Evolutionary conservation across 2,329 filamentous ascomycete genomes (phyloP), one percentile per base, ranked within the genome.

Genomic region (Cladophialophora bantiana): DNA sequence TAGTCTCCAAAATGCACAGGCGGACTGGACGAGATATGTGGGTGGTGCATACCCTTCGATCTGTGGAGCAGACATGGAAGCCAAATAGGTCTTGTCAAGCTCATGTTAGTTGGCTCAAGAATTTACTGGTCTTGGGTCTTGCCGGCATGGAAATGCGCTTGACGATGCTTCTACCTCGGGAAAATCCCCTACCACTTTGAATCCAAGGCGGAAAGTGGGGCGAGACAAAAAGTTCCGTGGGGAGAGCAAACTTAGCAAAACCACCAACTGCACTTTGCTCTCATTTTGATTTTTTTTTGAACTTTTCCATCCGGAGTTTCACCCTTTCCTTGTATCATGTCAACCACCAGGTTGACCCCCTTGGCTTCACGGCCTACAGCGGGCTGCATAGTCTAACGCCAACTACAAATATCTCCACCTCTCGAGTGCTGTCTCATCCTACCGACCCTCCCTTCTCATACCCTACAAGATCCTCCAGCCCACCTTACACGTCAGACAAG

Each of bases 141-240:
- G 26, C 2, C 2, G 26, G 20, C 0, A 36, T 4, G 31, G 7
- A n/a, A 32, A 20, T 31, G 38, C 26, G 56, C 12, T 26, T 66
- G 66, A 68, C 67, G 67, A 64, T 55, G 64, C 54, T 32, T 59
- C 40, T 50, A 54, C 63, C 66, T 68, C 65, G 65, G 64, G 50
- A 59, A 45, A 15, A 7, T 15, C 34, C 50, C 34, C 26, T 36
- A 13, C n/a, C 35, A 56, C 20, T 18, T 26, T 18, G n/a, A 26
- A 42, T 55, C 35, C 10, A 20, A 42, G 58, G 59, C 15, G 58
- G 68, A 66, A 70, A 59, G 68, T 70, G 66, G 66, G 68, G 68
- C 68, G 68, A 65, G 45, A 62, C 64, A 65, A 68, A 68, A 70
- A 61, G 55, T 68, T 53, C 66, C 65, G 53, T 40, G 34, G 45